Percentiles rank a stretch among this genome's conserved stretches.
Conservation (phyloP, 495 filamentous ascomycete species). For the Acidiella bohemica region DNA sequence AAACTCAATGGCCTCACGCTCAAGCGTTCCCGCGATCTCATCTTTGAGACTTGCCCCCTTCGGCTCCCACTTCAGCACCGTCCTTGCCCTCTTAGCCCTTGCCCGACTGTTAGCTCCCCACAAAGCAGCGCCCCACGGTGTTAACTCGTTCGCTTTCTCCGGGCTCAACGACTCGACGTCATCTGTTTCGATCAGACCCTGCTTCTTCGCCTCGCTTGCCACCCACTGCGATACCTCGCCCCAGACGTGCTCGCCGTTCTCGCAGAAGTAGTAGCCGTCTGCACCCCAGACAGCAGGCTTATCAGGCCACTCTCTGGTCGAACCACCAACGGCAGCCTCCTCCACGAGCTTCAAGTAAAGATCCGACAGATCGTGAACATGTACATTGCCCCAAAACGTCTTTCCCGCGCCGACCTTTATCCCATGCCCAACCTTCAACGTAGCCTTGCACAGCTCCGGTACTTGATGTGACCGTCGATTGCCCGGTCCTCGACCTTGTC, state of each 20-base stretch:
- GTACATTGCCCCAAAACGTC: slow-evolving; percentile 59
- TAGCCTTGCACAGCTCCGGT: slow-evolving; percentile 40
- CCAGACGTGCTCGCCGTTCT: slow-evolving; percentile 61
- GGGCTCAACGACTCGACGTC: slow-evolving; percentile 30
- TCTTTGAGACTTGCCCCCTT: slow-evolving; percentile 36
- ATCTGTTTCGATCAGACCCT: slow-evolving; percentile 48
- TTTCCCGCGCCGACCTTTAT: slow-evolving; percentile 51
- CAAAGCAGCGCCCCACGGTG: slow-evolving; percentile 13
- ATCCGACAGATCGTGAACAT: slow-evolving; percentile 57
- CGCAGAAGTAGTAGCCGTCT: slow-evolving; percentile 61
- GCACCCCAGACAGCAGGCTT: slow-evolving; percentile 54
- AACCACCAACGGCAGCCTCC: slow-evolving; percentile 44
- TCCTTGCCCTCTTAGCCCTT: slow-evolving; percentile 40
- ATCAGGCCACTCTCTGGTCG: slow-evolving; percentile 52
- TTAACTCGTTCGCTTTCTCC: slow-evolving; percentile 24
- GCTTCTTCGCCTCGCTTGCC: slow-evolving; percentile 46
- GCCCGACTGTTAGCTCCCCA: slow-evolving; percentile 49
- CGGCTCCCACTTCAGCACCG: slow-evolving; percentile 50
- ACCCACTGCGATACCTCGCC: slow-evolving; percentile 49
- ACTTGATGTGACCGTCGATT: slow-evolving; percentile 57
- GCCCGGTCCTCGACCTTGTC: slow-evolving; percentile 52
- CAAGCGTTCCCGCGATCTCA: no score
- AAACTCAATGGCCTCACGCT: no score
- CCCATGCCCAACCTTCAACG: slow-evolving; percentile 48
- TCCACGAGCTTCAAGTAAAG: slow-evolving; percentile 54